Evolutionary conservation across 2,329 filamentous ascomycete genomes (phyloP).

Genomic region (Endoconidiophora polonica): DNA sequence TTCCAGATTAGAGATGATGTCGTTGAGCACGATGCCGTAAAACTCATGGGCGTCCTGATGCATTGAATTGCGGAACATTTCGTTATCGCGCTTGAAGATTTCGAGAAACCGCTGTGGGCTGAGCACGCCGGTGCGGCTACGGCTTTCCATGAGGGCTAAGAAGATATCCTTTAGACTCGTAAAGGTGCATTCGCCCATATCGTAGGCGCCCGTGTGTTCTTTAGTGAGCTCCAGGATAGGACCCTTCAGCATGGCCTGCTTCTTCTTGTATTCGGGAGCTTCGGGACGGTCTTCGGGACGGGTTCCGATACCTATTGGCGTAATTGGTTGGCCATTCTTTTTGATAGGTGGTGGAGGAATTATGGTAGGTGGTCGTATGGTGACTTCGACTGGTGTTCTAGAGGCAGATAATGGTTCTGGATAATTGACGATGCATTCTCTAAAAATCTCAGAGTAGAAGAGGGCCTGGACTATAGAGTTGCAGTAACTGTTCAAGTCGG

Average conservation of each 20-base stretch:
- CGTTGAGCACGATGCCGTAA: conserved; percentile 83
- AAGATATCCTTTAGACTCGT: conserved; percentile 95
- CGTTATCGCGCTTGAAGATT: conserved; percentile 83
- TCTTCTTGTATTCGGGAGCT: conserved; percentile 95
- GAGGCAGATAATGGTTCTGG: conserved; percentile 57
- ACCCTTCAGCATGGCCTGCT: conserved; percentile 73
- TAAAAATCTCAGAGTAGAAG: conserved; percentile 88
- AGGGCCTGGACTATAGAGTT: conserved; percentile 97
- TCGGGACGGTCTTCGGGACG: conserved; percentile 86
- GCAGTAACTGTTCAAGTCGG: conserved; percentile 52
- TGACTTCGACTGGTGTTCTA: conserved; percentile 45
- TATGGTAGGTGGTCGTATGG: conserved; percentile 37
- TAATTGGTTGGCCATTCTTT: conserved; percentile 5
- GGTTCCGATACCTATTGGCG: conserved; percentile 27
- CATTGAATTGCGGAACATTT: conserved; percentile 94
- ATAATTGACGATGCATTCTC: conserved; percentile 86
- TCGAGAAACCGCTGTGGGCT: conserved; percentile 88
- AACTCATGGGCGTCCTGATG: conserved; percentile 98
- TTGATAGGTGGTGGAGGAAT: conserved; percentile 27
- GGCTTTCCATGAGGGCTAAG: conserved; percentile 67
- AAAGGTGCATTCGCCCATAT: conserved; percentile 90
- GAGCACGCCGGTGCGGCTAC: conserved; percentile 71
- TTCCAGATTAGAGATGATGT: conserved; percentile 88
- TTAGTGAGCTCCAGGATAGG: conserved; percentile 73
- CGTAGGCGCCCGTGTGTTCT: conserved; percentile 64